A percentile compares a stretch with the other conserved stretches of the same genome.
These are phyloP conservation scores for Metschnikowia kofuensis DNA, from an alignment of 805 yeast genomes.

Conservation along the genomic window DNA sequence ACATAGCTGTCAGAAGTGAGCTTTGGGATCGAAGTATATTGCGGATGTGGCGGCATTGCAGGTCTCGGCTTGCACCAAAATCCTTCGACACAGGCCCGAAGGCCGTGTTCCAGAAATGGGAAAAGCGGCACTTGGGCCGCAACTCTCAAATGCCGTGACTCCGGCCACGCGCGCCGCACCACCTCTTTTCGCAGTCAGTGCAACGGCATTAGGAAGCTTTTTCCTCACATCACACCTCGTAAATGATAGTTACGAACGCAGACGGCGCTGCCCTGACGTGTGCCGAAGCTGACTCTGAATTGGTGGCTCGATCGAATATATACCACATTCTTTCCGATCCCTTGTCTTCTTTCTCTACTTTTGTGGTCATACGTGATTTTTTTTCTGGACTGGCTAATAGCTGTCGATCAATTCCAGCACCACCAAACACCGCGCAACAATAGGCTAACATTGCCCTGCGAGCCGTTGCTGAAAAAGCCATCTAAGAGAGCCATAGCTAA, in stretches of 20 bases:
- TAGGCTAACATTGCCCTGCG: no score
- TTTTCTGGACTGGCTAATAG: no score
- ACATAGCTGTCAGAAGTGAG: no score
- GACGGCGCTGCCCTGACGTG: neutral
- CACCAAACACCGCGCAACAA: no score
- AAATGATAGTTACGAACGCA: neutral
- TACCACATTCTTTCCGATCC: neutral
- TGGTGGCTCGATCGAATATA: no score
- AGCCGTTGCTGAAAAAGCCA: neutral
- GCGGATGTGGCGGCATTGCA: neutral
- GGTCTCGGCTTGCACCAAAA: neutral
- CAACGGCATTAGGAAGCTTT: neutral
- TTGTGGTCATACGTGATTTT: no score
- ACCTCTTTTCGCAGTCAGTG: neutral
- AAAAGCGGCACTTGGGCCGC: neutral
- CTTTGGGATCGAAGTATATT: no score
- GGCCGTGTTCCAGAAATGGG: neutral
- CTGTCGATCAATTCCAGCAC: no score
- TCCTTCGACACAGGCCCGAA: neutral
- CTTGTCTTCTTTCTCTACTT: neutral
- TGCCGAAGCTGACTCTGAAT: neutral
- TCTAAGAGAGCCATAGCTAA: neutral
- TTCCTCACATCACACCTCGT: neutral
- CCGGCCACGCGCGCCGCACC: neutral
- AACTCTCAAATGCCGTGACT: conserved; percentile 3